Conservation (phyloP, 257 asterid species). For the Cinchona pubescens region DNA sequence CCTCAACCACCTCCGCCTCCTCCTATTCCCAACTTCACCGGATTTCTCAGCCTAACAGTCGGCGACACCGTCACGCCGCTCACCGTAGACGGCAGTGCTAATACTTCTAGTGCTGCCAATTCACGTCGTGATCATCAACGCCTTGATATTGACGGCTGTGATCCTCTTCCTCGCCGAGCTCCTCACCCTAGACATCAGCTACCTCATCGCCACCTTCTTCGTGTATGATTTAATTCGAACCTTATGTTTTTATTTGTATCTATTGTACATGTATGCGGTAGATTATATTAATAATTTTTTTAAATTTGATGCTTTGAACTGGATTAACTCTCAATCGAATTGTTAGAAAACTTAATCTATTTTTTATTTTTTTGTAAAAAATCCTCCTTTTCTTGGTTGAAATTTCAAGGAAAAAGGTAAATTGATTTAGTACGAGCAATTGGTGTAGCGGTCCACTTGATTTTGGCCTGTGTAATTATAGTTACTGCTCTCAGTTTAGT, state of each 20-base stretch:
- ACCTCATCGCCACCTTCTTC: constrained; percentile 35
- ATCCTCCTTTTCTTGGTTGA: neutral
- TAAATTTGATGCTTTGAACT: neutral
- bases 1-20: constrained; percentile 27
- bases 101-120: constrained; percentile 15
- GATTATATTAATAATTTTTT: too few species aligned
- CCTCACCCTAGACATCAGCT: constrained; percentile 29
- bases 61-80: constrained; percentile 37
- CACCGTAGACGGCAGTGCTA: constrained; percentile 22
- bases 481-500: neutral
- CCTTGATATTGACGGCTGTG: constrained; percentile 43
- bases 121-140: constrained; percentile 43
- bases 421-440: neutral
- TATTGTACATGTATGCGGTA: too few species aligned
- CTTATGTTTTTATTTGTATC: too few species aligned
- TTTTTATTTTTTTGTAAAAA: neutral
- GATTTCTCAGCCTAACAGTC: constrained; percentile 16
- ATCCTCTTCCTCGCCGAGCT: constrained; percentile 51
- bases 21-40: constrained; percentile 19
- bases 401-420: neutral
- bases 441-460: neutral
- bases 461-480: neutral
- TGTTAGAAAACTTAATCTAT: neutral
- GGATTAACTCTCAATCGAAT: neutral
- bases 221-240: constrained; percentile 29